Evolutionary conservation across 176 grass and related monocot species (phyloP).

Genomic region (Aegilops speltoides): DNA sequence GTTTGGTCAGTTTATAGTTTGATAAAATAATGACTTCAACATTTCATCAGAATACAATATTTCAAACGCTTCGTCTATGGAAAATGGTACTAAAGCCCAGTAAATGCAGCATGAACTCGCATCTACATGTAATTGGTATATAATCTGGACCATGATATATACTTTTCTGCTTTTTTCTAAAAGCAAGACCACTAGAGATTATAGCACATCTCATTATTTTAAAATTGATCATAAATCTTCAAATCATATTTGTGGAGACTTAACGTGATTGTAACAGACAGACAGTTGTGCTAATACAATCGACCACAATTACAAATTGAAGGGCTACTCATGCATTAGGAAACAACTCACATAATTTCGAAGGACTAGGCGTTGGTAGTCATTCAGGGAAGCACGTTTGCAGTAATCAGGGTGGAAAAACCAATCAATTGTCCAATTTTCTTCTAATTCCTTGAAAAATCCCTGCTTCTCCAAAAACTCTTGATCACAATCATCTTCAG

Average conservation of each 20-base stretch:
- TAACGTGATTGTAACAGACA: background rate
- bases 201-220: background rate
- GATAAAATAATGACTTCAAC: background rate
- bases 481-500: background rate
- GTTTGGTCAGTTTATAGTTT: background rate
- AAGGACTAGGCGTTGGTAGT: slow-evolving; percentile 9
- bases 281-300: background rate
- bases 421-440: background rate
- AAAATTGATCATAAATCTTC: background rate
- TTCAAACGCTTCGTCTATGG: background rate
- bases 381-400: background rate
- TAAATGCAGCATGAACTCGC: background rate
- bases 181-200: background rate
- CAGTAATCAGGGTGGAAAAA: slow-evolving; percentile 1
- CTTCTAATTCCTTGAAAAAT: background rate
- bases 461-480: background rate
- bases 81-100: background rate
- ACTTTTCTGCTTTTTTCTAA: background rate
- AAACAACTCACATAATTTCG: background rate
- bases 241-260: background rate
- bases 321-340: background rate
- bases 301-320: background rate
- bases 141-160: background rate
- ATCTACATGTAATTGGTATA: background rate
- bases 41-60: background rate